Evolutionary conservation across 345 rosid species (phyloP), one percentile per base, ranked within the genome.

Genomic region (Pistacia atlantica): DNA sequence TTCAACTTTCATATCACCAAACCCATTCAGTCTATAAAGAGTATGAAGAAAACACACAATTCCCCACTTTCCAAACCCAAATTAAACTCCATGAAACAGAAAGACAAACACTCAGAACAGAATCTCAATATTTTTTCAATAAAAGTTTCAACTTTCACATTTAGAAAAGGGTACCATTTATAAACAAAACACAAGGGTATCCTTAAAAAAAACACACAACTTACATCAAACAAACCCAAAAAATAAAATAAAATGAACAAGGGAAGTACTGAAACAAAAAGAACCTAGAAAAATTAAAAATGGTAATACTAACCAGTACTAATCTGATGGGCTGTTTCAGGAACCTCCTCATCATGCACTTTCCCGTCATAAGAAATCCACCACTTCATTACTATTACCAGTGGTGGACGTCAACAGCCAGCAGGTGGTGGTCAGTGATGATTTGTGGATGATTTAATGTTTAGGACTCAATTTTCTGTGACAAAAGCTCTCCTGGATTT

Each of bases 271-370:
- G 48, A 46, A 28, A n/a, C 22, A 45, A 48, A 66, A 16, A 31
- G 12, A 49, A 35, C 31, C 16, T 4, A 70, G 20, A 58, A 60
- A 42, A 42, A 42, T 5, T 5, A 42, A 6, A 42, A 0, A 69
- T 49, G 51, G 63, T 3, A 12, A 25, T 65, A 20, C 78, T 16
- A 73, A 92, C 97, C 97, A 76, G 79, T 89, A 83, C 98, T 91
- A 69, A 92, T 88, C 81, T 88, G 89, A 82, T 94, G 98, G n/a
- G 95, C 97, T 76, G 95, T 94, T 46, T 89, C 92, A n/a, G 97
- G 92, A 69, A 87, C 62, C 28, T 88, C 91, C 63, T 72, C 81
- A 59, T 67, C 87, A 49, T 72, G 49, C 11, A 72, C 78, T 74
- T 74, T 87, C 22, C 70, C 67, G 4, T 54, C 55, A 65, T 65